Evolutionary conservation across 2,329 filamentous ascomycete genomes (phyloP).

Genomic region (Colletotrichum acutatum): DNA sequence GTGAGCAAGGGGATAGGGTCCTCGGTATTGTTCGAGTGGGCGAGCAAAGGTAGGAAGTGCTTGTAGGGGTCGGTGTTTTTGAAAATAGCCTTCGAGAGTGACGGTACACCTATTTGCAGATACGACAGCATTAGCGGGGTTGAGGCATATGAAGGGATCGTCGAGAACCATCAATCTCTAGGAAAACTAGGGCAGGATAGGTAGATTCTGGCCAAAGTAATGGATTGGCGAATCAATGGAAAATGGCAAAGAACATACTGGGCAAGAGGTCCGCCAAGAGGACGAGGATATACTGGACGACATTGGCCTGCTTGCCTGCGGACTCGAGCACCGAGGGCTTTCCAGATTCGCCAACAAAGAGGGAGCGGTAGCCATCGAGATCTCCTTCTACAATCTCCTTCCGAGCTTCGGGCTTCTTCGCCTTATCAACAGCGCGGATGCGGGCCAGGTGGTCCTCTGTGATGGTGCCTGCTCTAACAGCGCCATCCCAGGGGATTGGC

Average conservation of each 20-base stretch:
- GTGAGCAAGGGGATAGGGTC: slow-evolving; percentile 91
- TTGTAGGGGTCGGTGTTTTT: slow-evolving; percentile 82
- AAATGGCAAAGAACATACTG: slow-evolving; percentile 19
- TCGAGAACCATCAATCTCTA: neutral
- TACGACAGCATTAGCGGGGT: slow-evolving; percentile 11
- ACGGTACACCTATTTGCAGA: slow-evolving; percentile 74
- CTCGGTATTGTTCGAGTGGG: slow-evolving; percentile 77
- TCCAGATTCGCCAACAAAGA: slow-evolving; percentile 83
- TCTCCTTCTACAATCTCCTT: slow-evolving; percentile 84
- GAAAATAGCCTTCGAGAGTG: slow-evolving; percentile 80
- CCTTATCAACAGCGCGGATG: slow-evolving; percentile 97
- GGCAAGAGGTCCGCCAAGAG: slow-evolving; percentile 83
- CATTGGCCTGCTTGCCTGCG: slow-evolving; percentile 86
- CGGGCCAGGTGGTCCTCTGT: slow-evolving; percentile 93
- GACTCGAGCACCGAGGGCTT: slow-evolving; percentile 80
- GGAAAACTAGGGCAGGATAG: neutral
- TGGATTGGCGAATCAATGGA: neutral
- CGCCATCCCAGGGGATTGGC: slow-evolving; percentile 97
- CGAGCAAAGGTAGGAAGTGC: slow-evolving; percentile 84
- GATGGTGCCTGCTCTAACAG: slow-evolving; percentile 91
- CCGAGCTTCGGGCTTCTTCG: slow-evolving; percentile 85
- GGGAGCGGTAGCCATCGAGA: slow-evolving; percentile 79
- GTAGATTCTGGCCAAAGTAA: neutral
- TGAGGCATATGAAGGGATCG: neutral
- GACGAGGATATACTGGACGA: slow-evolving; percentile 95